Evolutionary conservation across 164 flowering plant species (phyloP).

Genomic region (Vitis rotundifolia): DNA sequence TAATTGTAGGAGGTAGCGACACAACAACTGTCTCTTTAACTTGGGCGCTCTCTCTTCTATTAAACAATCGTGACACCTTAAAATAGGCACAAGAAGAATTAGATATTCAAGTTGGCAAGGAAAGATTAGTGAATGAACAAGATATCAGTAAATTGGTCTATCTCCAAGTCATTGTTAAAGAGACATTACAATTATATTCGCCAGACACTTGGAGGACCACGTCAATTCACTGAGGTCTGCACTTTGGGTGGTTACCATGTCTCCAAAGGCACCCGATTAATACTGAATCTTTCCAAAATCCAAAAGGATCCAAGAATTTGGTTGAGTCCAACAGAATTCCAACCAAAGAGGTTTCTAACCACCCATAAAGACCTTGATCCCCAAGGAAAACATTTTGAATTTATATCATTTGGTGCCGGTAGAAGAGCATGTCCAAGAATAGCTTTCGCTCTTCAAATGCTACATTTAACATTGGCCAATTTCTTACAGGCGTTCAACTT

Average conservation of each 20-base stretch:
- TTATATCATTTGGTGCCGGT: background rate
- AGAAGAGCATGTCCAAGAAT: background rate
- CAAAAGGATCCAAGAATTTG: constrained; percentile 35
- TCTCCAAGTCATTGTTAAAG: constrained; percentile 47
- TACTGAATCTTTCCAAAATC: constrained; percentile 26
- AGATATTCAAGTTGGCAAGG: constrained; percentile 25
- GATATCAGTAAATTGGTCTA: constrained; percentile 33
- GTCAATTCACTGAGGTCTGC: constrained; percentile 29
- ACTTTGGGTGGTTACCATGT: constrained; percentile 26
- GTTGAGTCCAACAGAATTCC: constrained; percentile 16
- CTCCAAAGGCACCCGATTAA: constrained; percentile 24
- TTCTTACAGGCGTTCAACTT: background rate
- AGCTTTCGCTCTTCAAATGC: background rate
- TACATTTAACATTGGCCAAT: background rate
- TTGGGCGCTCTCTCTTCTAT: constrained; percentile 28
- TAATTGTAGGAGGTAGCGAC: constrained; percentile 25
- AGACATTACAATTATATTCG: constrained; percentile 35
- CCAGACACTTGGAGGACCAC: constrained; percentile 25
- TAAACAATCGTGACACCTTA: constrained; percentile 22
- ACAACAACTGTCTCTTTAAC: constrained; percentile 28
- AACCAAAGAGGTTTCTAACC: constrained; percentile 32
- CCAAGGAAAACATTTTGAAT: constrained; percentile 20
- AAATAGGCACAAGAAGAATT: constrained; percentile 36
- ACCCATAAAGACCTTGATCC: constrained; percentile 22
- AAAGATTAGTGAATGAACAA: constrained; percentile 32